These are phyloP conservation scores for Pleurozium schreberi DNA, from an alignment of 225 moss, liverwort and hornwort species.

Conservation along the genomic window DNA sequence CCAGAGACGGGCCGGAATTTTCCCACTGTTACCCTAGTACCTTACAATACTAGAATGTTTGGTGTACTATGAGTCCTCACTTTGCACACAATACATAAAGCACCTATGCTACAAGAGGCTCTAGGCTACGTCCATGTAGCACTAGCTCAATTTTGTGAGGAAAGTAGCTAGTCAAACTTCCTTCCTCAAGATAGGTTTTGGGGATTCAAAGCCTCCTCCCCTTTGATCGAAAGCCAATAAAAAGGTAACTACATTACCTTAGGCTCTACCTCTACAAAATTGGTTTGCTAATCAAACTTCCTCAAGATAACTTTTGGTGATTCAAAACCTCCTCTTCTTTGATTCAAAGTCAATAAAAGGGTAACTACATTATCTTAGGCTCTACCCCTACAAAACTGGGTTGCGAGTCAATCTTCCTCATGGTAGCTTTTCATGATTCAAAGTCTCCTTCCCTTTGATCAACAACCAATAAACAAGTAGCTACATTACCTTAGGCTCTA, in stretches of 20 bases:
- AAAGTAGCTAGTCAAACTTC: not conserved
- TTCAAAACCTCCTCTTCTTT: not conserved
- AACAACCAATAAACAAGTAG: not conserved
- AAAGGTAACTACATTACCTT: not conserved
- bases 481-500: fast-evolving
- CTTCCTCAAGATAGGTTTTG: fast-evolving
- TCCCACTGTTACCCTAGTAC: not conserved
- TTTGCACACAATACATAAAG: not conserved
- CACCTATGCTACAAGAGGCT: not conserved
- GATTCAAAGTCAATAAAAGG: not conserved
- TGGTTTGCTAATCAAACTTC: not conserved
- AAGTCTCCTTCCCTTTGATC: not conserved
- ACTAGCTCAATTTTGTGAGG: not conserved
- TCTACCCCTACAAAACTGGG: fast-evolving
- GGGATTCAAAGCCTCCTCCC: not conserved
- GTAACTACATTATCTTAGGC: fast-evolving
- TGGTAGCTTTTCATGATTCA: not conserved
- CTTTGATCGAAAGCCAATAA: not conserved
- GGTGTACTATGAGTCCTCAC: fast-evolving
- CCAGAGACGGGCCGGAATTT: not conserved
- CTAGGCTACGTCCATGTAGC: too few relatives aligned
- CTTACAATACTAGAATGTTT: not conserved
- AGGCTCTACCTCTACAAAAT: not conserved
- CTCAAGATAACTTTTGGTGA: not conserved
- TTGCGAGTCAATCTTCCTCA: not conserved